phyloP scores from a whole-genome alignment of 2,329 filamentous ascomycete species.

The Talaromyces sp. region DNA sequence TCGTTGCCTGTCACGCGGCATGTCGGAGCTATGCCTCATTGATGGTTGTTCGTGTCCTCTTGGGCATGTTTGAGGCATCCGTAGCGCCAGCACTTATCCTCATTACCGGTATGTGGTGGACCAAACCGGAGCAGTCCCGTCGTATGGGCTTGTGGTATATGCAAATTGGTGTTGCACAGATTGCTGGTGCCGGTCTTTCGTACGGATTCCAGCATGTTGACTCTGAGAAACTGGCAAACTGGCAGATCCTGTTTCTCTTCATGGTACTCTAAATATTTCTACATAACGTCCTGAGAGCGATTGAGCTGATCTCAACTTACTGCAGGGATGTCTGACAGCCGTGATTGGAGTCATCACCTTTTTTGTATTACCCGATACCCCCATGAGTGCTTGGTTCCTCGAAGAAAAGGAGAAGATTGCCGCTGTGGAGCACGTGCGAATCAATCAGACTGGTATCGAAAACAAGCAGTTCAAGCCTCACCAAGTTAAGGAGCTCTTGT shows the following conservation, averaged over 20 bases:
- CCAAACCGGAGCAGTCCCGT: constrained; percentile 24
- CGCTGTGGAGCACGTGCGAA: constrained; percentile 38
- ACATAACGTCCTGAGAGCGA: too few species aligned
- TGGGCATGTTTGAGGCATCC: constrained; percentile 27
- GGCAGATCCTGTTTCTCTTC: not conserved
- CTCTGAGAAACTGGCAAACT: not conserved
- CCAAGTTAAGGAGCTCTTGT: not conserved
- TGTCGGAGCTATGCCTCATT: constrained; percentile 23
- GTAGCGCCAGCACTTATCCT: constrained; percentile 39
- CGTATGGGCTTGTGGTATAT: constrained; percentile 12
- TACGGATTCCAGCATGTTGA: not conserved
- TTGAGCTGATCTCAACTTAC: not conserved
- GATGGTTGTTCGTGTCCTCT: constrained; percentile 22
- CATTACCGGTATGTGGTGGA: constrained; percentile 51
- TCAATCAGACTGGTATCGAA: constrained; percentile 46
- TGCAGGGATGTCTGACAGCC: not conserved
- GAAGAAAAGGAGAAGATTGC: constrained; percentile 33
- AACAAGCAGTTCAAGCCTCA: not conserved
- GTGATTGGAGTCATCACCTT: not conserved
- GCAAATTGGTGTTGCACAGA: constrained; percentile 16
- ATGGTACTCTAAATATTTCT: not conserved
- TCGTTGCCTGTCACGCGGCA: constrained; percentile 24
- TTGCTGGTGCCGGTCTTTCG: constrained; percentile 16
- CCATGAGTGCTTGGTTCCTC: constrained; percentile 37
- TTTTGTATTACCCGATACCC: constrained; percentile 39